Evolutionary conservation across 2,329 filamentous ascomycete species (phyloP).

Genomic region (Diaporthe velutina): DNA sequence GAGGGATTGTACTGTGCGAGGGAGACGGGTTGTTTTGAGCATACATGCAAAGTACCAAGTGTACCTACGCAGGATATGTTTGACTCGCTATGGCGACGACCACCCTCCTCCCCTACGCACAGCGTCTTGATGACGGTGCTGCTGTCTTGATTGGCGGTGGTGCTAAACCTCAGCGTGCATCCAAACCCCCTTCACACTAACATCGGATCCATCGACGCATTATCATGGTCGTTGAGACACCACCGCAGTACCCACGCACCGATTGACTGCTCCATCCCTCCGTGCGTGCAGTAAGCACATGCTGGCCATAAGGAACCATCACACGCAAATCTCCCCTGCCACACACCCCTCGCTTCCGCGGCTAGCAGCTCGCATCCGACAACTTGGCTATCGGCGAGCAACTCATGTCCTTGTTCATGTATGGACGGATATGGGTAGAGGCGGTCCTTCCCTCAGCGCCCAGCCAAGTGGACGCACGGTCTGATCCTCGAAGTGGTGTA

Average conservation of each 20-base stretch:
- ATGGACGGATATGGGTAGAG: background rate
- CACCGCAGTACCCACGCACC: background rate
- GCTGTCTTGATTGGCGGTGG: slow-evolving; percentile 9
- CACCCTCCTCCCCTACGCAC: background rate
- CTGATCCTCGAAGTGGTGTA: slow-evolving; percentile 22
- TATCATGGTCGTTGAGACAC: background rate
- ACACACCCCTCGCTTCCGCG: slow-evolving; percentile 3
- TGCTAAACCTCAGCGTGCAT: slow-evolving; percentile 5
- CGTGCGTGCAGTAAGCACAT: slow-evolving; percentile 20
- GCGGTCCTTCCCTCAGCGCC: background rate
- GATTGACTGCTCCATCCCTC: slow-evolving; percentile 12
- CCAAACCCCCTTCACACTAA: slow-evolving; percentile 19
- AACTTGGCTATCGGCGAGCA: slow-evolving; percentile 4
- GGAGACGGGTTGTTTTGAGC: background rate
- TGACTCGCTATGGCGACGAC: background rate
- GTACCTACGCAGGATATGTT: background rate
- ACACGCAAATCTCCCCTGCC: slow-evolving; percentile 8
- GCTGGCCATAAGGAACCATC: slow-evolving; percentile 4
- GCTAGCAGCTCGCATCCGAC: slow-evolving; percentile 22
- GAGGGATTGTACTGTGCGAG: background rate
- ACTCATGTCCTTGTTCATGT: slow-evolving; percentile 8
- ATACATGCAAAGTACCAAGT: background rate
- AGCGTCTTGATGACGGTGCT: background rate
- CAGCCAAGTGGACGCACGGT: slow-evolving; percentile 28
- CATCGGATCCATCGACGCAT: slow-evolving; percentile 2